phyloP scores from a whole-genome alignment of 495 filamentous ascomycete species.

The Melanomma pulvis-pyrius region DNA sequence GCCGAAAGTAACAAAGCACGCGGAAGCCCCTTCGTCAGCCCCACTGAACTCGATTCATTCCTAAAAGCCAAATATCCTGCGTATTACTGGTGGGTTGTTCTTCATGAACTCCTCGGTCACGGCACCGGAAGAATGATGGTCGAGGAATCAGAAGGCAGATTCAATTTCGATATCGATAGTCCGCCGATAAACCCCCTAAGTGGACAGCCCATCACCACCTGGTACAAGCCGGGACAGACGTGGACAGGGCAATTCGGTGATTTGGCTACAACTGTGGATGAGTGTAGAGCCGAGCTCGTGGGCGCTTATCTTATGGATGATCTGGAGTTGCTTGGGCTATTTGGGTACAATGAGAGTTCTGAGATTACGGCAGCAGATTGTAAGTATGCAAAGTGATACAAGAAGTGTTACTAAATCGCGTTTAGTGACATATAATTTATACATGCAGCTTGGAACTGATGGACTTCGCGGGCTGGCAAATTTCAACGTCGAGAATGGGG shows the following conservation, averaged over 20 bases:
- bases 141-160: conserved; percentile 41
- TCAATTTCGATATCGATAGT: conserved; percentile 51
- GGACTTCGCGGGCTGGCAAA: conserved; percentile 52
- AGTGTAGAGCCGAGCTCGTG: conserved; percentile 54
- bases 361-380: conserved; percentile 43
- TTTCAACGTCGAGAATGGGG: conserved; percentile 49
- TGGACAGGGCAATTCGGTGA: conserved; percentile 53
- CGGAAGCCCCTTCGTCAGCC: conserved; percentile 46
- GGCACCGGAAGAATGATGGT: conserved; percentile 46
- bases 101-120: conserved; percentile 55
- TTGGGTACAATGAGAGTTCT: conserved; percentile 46
- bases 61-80: conserved; percentile 47
- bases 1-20: conserved; percentile 45
- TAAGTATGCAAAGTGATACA: conserved; percentile 28
- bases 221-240: conserved; percentile 55
- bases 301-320: conserved; percentile 51
- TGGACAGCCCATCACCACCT: conserved; percentile 48
- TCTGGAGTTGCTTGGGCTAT: conserved; percentile 46
- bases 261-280: conserved; percentile 52
- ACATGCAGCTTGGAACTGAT: conserved; percentile 50
- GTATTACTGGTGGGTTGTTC: conserved; percentile 49
- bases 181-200: conserved; percentile 52
- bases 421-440: conserved; percentile 52
- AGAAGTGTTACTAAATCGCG: not conserved
- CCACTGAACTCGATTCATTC: conserved; percentile 45